phyloP scores from a whole-genome alignment of 2,329 filamentous ascomycete species.

The Fusarium guadeloupense region DNA sequence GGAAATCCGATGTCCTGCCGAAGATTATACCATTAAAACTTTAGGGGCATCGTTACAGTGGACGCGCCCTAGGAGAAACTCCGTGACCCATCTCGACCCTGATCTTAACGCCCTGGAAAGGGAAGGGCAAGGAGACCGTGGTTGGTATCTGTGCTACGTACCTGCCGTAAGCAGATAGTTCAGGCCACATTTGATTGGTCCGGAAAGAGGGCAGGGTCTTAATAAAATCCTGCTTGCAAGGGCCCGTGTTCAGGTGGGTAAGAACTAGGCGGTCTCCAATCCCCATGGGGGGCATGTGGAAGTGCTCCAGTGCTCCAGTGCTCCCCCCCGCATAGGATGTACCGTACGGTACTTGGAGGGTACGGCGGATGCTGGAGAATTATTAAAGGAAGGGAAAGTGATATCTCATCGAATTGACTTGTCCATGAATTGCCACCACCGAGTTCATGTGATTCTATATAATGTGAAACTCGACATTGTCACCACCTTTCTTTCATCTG shows the following conservation, averaged over 20 bases:
- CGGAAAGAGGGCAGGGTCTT: conserved; percentile 18
- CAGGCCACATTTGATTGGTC: conserved; percentile 28
- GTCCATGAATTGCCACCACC: too few relatives aligned
- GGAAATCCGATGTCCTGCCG: background rate
- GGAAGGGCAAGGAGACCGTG: conserved; percentile 14
- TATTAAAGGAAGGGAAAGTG: too few relatives aligned
- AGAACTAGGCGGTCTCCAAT: conserved; percentile 36
- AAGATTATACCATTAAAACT: background rate
- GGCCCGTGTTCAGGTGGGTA: conserved; percentile 2
- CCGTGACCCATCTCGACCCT: background rate
- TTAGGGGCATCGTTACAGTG: background rate
- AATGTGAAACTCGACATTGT: background rate
- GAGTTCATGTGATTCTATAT: too few relatives aligned
- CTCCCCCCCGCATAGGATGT: conserved; percentile 19
- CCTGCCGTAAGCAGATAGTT: conserved; percentile 36
- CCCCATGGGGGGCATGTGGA: conserved; percentile 22
- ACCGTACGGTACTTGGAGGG: conserved; percentile 20
- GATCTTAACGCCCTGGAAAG: conserved; percentile 7
- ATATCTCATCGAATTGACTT: too few relatives aligned
- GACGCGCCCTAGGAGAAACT: background rate
- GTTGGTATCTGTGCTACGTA: conserved; percentile 8
- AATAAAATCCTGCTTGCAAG: conserved; percentile 15
- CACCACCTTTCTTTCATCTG: background rate
- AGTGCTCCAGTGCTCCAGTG: too few relatives aligned
- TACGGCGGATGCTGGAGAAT: background rate